phyloP scores from a whole-genome alignment of 75 land plant genomes.

The Sequoia sempervirens region DNA sequence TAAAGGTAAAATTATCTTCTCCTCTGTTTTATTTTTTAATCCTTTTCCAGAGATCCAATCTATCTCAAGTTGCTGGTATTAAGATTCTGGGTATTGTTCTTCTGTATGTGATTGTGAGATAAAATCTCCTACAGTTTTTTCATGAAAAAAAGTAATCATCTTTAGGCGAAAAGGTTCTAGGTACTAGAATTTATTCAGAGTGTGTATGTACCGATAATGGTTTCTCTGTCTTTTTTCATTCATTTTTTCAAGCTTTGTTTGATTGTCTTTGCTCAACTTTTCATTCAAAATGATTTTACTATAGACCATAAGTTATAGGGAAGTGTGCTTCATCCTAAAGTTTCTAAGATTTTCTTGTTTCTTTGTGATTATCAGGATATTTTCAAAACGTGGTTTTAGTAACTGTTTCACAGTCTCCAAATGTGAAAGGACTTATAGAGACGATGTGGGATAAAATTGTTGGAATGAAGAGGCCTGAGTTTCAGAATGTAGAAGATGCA shows the following conservation, averaged over 20 bases:
- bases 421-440: slow-evolving; percentile 6
- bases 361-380: slow-evolving; percentile 17
- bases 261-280: neutral
- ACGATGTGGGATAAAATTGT: slow-evolving; percentile 28
- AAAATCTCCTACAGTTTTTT: no score
- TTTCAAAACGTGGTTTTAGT: slow-evolving; percentile 41
- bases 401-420: slow-evolving; percentile 61
- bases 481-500: slow-evolving; percentile 1
- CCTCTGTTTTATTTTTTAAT: neutral
- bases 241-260: neutral
- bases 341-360: neutral
- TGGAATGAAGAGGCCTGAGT: neutral
- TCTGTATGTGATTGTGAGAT: neutral
- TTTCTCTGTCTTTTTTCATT: neutral
- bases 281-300: no score
- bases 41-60: neutral
- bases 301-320: no score
- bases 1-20: neutral
- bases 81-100: neutral
- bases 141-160: no score
- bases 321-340: neutral
- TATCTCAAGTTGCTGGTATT: neutral
- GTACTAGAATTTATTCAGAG: no score
- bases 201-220: neutral
- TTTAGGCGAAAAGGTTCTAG: no score